Evolutionary conservation across 129 eudicot species (phyloP).

Genomic region (Flaveria sonorensis): DNA sequence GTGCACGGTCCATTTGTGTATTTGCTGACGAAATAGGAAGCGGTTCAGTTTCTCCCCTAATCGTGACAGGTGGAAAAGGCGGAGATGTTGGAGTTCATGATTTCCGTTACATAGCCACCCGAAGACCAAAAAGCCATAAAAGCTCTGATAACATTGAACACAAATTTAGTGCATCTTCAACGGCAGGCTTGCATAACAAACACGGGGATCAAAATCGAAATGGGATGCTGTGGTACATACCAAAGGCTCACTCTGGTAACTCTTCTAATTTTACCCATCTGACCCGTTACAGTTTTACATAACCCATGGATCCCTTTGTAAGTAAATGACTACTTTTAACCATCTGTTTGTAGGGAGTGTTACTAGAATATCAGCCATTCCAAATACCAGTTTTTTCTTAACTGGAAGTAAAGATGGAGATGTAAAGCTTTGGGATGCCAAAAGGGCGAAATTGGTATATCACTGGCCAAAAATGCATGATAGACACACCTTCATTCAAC

Average conservation of each 20-base stretch:
- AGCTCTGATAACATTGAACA: constrained; percentile 57
- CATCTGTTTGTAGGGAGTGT: constrained; percentile 61
- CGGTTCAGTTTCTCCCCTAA: constrained; percentile 88
- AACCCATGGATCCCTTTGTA: background rate
- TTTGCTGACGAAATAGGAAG: constrained; percentile 89
- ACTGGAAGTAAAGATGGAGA: constrained; percentile 99
- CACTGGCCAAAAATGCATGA: constrained; percentile 96
- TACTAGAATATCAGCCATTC: constrained; percentile 80
- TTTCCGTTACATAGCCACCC: constrained; percentile 96
- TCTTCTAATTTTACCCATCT: background rate
- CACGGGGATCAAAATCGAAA: constrained; percentile 92
- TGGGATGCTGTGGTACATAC: constrained; percentile 99
- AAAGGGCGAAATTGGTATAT: constrained; percentile 63
- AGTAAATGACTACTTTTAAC: background rate
- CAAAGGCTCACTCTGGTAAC: constrained; percentile 93
- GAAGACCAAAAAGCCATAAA: constrained; percentile 73
- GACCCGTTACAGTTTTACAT: background rate
- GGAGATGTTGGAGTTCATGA: constrained; percentile 99
- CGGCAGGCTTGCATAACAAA: constrained; percentile 64
- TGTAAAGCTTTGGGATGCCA: constrained; percentile 99
- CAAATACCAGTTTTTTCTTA: constrained; percentile 84
- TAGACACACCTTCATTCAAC: constrained; percentile 77
- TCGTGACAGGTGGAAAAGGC: constrained; percentile 92
- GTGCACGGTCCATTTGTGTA: constrained; percentile 82
- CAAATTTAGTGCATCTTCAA: constrained; percentile 49